A percentile compares a stretch with the other conserved stretches of the same genome.
These are phyloP conservation scores for Triangularia setosa DNA, from an alignment of 2,329 filamentous ascomycete genomes.

Conservation along the genomic window DNA sequence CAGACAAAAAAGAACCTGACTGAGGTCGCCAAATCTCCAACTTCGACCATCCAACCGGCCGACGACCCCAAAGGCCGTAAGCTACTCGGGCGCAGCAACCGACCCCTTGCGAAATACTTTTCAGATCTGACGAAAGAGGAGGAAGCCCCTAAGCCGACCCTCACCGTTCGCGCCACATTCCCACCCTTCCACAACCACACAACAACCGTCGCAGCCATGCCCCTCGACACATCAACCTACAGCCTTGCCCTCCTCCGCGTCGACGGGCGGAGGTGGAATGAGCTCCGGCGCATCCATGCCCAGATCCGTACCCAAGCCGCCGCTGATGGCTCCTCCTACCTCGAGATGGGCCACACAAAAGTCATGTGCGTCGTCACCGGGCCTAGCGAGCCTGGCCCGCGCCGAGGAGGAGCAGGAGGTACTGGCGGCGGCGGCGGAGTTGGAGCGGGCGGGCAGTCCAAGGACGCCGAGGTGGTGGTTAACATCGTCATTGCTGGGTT, in stretches of 20 bases:
- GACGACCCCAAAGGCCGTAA: not conserved
- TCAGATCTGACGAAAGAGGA: not conserved
- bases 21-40: not conserved
- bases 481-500: slow-evolving; percentile 86
- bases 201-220: slow-evolving; percentile 64
- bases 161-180: not conserved
- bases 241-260: slow-evolving; percentile 77
- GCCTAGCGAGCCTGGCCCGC: slow-evolving; percentile 62
- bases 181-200: not conserved
- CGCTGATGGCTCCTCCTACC: slow-evolving; percentile 87
- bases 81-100: not conserved
- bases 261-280: slow-evolving; percentile 91
- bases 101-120: not conserved
- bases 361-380: slow-evolving; percentile 90
- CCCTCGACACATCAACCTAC: slow-evolving; percentile 92
- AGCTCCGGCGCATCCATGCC: slow-evolving; percentile 81
- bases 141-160: not conserved
- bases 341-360: slow-evolving; percentile 97
- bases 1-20: not conserved
- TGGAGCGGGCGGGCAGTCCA: slow-evolving; percentile 29
- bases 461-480: slow-evolving; percentile 68
- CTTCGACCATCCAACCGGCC: not conserved
- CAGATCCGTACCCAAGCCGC: slow-evolving; percentile 90
- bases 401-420: slow-evolving; percentile 39
- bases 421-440: slow-evolving; percentile 30